phyloP scores from a whole-genome alignment of 1,139 yeast genomes.

The Saccharomyces hybrid region DNA sequence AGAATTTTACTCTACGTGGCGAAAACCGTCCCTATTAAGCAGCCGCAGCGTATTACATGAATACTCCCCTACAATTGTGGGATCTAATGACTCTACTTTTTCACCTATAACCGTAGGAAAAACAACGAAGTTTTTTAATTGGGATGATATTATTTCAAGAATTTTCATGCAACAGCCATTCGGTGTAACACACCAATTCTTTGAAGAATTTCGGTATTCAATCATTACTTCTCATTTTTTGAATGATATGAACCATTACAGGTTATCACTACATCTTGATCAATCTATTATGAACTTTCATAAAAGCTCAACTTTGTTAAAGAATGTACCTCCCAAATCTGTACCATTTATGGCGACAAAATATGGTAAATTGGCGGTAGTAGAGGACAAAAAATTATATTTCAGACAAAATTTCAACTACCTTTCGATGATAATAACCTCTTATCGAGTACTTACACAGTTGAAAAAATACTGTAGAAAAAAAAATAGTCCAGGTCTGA shows the following conservation, averaged over 20 bases:
- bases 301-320: neutral
- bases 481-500: conserved; percentile 3
- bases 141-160: neutral
- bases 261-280: conserved; percentile 10
- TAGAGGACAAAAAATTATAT: conserved; percentile 7
- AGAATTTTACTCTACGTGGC: neutral
- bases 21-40: neutral
- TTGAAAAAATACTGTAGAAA: neutral
- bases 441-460: conserved; percentile 4
- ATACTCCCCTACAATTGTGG: conserved; percentile 22
- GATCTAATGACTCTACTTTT: neutral
- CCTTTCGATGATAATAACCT: conserved; percentile 9
- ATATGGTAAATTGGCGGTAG: conserved; percentile 14
- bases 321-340: neutral
- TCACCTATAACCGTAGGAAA: neutral
- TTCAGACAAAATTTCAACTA: conserved; percentile 13
- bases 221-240: conserved; percentile 25
- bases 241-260: conserved; percentile 13
- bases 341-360: conserved; percentile 13
- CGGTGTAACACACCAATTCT: conserved; percentile 11
- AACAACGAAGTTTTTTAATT: neutral
- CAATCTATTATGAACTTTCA: conserved; percentile 19
- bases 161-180: conserved; percentile 5
- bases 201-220: conserved; percentile 27
- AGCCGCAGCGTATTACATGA: conserved; percentile 14